Conservation (phyloP, 164 flowering plant species). For the Nelumbo lutea region DNA sequence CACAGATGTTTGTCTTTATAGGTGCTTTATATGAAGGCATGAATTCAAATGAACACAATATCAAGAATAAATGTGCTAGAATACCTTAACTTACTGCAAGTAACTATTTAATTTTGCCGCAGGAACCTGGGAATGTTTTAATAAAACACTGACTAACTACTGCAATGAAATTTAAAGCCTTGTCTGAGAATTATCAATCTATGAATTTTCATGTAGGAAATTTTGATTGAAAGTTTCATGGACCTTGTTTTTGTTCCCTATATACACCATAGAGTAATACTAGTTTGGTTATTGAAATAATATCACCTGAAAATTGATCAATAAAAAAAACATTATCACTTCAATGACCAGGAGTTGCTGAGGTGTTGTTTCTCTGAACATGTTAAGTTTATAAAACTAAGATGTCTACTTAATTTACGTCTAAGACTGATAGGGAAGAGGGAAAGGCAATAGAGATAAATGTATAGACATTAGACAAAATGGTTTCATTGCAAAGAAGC, state of each 20-base stretch:
- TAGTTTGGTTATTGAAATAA: conserved; percentile 4
- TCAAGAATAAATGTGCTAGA: too few relatives aligned
- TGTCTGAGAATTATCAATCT: too few relatives aligned
- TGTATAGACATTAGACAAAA: conserved; percentile 38
- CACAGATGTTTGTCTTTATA: too few relatives aligned
- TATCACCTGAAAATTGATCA: too few relatives aligned
- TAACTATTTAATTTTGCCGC: too few relatives aligned
- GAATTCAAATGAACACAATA: too few relatives aligned
- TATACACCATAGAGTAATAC: conserved; percentile 81
- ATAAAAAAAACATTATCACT: neutral
- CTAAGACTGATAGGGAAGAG: conserved; percentile 79
- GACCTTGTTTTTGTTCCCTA: conserved; percentile 96
- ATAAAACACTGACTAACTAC: too few relatives aligned
- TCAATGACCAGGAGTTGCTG: neutral
- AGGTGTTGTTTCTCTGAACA: neutral
- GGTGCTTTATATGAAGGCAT: too few relatives aligned
- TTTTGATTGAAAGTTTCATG: conserved; percentile 85
- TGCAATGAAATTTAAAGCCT: too few relatives aligned
- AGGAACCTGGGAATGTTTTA: too few relatives aligned
- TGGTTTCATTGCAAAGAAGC: conserved; percentile 55
- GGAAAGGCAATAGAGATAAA: conserved; percentile 60
- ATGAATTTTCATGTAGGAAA: conserved; percentile 66
- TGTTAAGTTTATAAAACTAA: conserved; percentile 11
- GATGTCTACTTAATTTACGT: conserved; percentile 23
- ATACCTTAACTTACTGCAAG: too few relatives aligned